Percentiles rank a stretch among this genome's conserved stretches.
These are phyloP conservation scores for Ustilago trichophora DNA, from an alignment of 1,284 basidiomycete genomes.

Conservation along the genomic window DNA sequence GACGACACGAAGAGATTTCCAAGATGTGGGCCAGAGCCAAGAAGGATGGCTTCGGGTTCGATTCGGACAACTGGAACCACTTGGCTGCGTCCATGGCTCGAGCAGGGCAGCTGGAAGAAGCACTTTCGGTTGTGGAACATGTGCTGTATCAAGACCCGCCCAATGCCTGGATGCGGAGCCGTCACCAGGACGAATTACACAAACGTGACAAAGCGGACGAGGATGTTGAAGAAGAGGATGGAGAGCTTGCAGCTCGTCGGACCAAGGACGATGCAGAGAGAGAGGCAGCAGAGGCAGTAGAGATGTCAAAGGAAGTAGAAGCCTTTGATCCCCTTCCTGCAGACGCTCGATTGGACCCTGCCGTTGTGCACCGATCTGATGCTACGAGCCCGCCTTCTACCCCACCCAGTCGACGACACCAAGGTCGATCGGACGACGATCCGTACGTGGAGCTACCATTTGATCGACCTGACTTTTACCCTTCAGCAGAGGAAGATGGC, in stretches of 20 bases:
- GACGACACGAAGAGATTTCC: constrained; percentile 76
- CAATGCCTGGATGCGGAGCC: constrained; percentile 14
- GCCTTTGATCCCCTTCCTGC: constrained; percentile 23
- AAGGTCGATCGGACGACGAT: constrained; percentile 28
- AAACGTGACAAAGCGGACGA: neutral
- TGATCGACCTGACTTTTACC: constrained; percentile 18
- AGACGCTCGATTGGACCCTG: constrained; percentile 8
- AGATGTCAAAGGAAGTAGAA: too few relatives aligned
- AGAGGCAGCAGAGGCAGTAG: neutral
- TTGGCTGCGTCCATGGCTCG: constrained; percentile 79
- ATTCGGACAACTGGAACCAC: constrained; percentile 93
- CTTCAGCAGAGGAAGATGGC: neutral
- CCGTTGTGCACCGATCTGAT: constrained; percentile 12
- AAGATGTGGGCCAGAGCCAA: constrained; percentile 76
- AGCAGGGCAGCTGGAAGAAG: constrained; percentile 80
- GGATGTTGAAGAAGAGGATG: too few relatives aligned
- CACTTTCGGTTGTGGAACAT: constrained; percentile 82
- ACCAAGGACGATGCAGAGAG: constrained; percentile 4
- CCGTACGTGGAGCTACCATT: constrained; percentile 29
- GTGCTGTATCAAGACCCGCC: constrained; percentile 70
- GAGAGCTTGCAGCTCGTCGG: too few relatives aligned
- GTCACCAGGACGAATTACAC: neutral
- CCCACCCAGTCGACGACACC: constrained; percentile 27
- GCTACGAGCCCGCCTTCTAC: constrained; percentile 10
- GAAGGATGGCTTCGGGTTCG: constrained; percentile 79